These are phyloP conservation scores for Protomyces macrosporus DNA, from an alignment of 1,139 yeast genomes.

Conservation along the genomic window DNA sequence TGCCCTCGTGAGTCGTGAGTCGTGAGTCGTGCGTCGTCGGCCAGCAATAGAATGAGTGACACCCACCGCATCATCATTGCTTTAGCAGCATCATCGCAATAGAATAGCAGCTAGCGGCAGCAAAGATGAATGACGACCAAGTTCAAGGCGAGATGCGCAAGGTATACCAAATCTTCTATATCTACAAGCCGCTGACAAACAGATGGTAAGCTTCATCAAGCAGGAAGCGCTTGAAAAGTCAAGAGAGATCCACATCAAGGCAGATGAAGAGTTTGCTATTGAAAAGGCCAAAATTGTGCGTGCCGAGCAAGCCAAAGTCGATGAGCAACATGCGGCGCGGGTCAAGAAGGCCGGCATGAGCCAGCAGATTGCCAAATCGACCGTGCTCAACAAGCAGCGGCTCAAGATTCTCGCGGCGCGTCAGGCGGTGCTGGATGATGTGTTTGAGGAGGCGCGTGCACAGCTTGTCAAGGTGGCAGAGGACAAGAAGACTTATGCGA, in stretches of 20 bases:
- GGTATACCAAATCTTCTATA: slow-evolving; percentile 53
- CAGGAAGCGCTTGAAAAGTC: slow-evolving; percentile 99
- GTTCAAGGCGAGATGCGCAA: slow-evolving; percentile 40
- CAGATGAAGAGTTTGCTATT: slow-evolving; percentile 97
- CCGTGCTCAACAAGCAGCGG: slow-evolving; percentile 91
- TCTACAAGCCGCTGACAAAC: slow-evolving; percentile 57
- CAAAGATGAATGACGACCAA: slow-evolving; percentile 13
- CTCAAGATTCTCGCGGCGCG: slow-evolving; percentile 82
- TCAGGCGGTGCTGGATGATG: slow-evolving; percentile 69
- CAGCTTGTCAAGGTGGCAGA: slow-evolving; percentile 56
- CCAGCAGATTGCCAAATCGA: slow-evolving; percentile 92
- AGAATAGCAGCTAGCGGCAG: no score
- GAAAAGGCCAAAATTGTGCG: slow-evolving; percentile 94
- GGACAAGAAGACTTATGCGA: slow-evolving; percentile 56
- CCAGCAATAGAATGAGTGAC: no score
- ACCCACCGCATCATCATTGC: no score
- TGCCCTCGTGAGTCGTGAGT: no score
- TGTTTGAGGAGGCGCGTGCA: slow-evolving; percentile 64
- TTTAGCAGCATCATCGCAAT: no score
- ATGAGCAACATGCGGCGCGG: slow-evolving; percentile 70
- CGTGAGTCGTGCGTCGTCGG: no score
- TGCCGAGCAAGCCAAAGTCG: slow-evolving; percentile 84
- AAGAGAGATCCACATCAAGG: slow-evolving; percentile 87
- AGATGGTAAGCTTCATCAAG: slow-evolving; percentile 97
- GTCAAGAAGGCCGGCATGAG: slow-evolving; percentile 86